Conservation (phyloP, 345 rosid species). For the Aethionema arabicum region DNA sequence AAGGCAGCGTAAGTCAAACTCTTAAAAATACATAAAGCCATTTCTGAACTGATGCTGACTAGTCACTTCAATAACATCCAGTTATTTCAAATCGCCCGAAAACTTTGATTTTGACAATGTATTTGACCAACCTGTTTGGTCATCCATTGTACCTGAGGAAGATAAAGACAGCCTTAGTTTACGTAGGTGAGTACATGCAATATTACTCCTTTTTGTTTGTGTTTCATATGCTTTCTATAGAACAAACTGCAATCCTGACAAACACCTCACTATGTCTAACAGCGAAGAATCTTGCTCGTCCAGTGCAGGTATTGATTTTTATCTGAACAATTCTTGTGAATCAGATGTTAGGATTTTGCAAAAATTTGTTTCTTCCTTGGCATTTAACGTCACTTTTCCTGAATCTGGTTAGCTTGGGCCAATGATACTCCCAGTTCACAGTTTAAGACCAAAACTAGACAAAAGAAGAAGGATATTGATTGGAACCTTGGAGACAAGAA, state of each 20-base stretch:
- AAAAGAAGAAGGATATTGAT: conserved; percentile 33
- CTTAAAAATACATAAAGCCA: conserved; percentile 3
- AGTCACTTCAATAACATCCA: conserved; percentile 3
- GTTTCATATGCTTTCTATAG: conserved; percentile 13
- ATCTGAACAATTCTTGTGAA: conserved; percentile 12
- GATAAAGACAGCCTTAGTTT: conserved; percentile 50
- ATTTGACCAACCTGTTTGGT: conserved; percentile 40
- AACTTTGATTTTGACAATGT: conserved; percentile 30
- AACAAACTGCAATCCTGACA: conserved; percentile 27
- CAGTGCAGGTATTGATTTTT: conserved; percentile 60
- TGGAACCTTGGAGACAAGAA: conserved; percentile 30
- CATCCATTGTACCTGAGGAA: conserved; percentile 43
- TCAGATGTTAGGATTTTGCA: conserved; percentile 16
- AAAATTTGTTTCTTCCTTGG: conserved; percentile 13
- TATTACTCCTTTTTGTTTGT: conserved; percentile 24
- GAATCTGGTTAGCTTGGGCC: conserved; percentile 46
- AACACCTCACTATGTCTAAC: conserved; percentile 38
- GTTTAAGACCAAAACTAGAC: conserved; percentile 35
- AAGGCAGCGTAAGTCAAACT: conserved; percentile 42
- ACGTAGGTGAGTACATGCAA: conserved; percentile 48
- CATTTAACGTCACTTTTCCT: conserved; percentile 12
- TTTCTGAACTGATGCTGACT: conserved; percentile 19
- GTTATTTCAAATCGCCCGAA: conserved; percentile 10
- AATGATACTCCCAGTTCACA: conserved; percentile 35
- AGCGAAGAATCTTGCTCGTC: conserved; percentile 92